These are phyloP conservation scores for Xerocomellus intermedius DNA, from an alignment of 768 basidiomycete genomes.

Conservation along the genomic window DNA sequence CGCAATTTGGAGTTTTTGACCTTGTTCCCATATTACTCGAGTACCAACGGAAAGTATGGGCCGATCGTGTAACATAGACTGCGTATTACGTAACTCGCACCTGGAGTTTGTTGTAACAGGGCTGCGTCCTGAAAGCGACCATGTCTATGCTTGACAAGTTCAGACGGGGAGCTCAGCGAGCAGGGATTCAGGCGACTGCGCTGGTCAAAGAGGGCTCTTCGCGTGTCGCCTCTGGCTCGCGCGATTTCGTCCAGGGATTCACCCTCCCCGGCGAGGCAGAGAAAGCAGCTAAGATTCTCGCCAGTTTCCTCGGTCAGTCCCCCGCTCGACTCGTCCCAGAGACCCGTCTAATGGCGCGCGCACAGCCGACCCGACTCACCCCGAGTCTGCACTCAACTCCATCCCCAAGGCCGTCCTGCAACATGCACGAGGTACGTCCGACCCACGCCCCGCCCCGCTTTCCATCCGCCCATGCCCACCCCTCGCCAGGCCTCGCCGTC, in stretches of 20 bases:
- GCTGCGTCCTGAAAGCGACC: slow-evolving; percentile 11
- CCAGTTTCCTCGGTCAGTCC: slow-evolving; percentile 79
- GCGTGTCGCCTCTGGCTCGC: slow-evolving; percentile 71
- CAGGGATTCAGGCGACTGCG: slow-evolving; percentile 74
- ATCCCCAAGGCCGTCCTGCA: slow-evolving; percentile 93
- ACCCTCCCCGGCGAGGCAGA: slow-evolving; percentile 89
- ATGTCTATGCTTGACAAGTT: slow-evolving; percentile 81
- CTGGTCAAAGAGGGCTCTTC: slow-evolving; percentile 66
- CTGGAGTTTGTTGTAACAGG: too few species aligned
- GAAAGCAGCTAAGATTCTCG: slow-evolving; percentile 90
- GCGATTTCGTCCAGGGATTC: slow-evolving; percentile 82
- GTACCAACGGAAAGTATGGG: slow-evolving; percentile 80
- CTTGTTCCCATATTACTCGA: slow-evolving; percentile 85
- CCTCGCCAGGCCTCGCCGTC: slow-evolving; percentile 74
- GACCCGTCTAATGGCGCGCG: neutral
- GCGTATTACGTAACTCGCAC: neutral
- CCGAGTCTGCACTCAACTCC: slow-evolving; percentile 88
- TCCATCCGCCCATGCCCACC: neutral
- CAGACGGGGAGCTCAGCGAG: slow-evolving; percentile 75
- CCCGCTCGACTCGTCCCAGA: neutral
- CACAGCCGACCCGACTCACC: slow-evolving; percentile 81
- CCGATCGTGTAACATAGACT: neutral
- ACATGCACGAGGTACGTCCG: slow-evolving; percentile 71
- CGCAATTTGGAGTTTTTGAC: slow-evolving; percentile 85
- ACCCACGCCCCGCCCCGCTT: neutral